Conservation (phyloP, 1,284 basidiomycete species). For the Fomitopsis betulina region DNA sequence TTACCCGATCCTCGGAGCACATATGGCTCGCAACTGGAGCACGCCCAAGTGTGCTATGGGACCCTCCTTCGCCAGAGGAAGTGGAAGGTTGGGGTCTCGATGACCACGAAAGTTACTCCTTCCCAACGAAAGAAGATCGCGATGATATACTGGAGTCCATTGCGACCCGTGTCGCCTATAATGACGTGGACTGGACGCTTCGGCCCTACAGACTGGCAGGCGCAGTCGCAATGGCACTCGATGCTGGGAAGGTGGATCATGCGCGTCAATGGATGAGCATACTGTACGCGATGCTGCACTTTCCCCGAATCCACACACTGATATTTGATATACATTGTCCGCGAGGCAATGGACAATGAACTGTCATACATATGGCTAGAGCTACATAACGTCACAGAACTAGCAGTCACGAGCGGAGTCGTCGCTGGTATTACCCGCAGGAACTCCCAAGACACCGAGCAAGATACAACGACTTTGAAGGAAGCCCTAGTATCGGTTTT, state of each 20-base stretch:
- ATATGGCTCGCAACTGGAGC: no score
- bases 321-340: no score
- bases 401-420: neutral
- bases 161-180: neutral
- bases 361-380: no score
- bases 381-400: no score
- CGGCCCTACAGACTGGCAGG: neutral
- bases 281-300: no score
- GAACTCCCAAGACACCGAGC: neutral
- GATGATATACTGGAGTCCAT: neutral
- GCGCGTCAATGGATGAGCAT: neutral
- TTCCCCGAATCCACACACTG: no score
- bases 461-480: neutral
- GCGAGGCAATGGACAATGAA: no score
- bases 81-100: neutral
- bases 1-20: no score
- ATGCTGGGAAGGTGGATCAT: neutral
- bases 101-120: neutral
- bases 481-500: neutral
- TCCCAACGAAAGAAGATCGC: neutral
- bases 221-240: neutral
- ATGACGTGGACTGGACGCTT: neutral
- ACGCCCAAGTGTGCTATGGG: no score
- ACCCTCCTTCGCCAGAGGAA: neutral
- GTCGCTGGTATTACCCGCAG: neutral